Evolutionary conservation across 176 grass and related monocot genomes (phyloP).

Genomic region (Chloris gayana): DNA sequence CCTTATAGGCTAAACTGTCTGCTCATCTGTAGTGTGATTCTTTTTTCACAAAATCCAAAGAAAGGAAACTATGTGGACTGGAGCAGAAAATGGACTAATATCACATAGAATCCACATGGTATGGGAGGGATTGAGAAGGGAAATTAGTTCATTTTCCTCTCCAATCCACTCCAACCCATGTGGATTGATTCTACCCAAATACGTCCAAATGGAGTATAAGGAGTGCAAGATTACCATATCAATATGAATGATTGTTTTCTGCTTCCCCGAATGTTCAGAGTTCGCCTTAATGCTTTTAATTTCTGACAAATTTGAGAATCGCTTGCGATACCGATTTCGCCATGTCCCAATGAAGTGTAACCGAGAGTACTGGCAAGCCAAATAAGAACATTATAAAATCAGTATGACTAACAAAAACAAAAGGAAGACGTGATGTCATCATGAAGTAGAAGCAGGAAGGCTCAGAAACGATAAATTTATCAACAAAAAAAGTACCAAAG

Average conservation of each 20-base stretch:
- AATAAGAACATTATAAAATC: constrained; percentile 26
- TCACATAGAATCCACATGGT: not conserved
- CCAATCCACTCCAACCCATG: not conserved
- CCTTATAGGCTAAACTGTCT: constrained; percentile 18
- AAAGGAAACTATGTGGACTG: too few relatives aligned
- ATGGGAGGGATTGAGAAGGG: too few relatives aligned
- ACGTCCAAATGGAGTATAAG: constrained; percentile 19
- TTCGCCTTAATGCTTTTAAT: constrained; percentile 53
- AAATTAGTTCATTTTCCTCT: not conserved
- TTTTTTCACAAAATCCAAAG: constrained; percentile 1
- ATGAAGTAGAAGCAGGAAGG: constrained; percentile 28
- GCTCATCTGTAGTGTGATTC: not conserved
- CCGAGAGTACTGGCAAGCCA: constrained; percentile 67
- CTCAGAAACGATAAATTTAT: constrained; percentile 7
- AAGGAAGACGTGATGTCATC: not conserved
- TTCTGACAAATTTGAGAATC: constrained; percentile 63
- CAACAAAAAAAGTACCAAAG: constrained; percentile 1
- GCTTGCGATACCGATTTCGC: constrained; percentile 88
- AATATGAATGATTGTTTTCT: constrained; percentile 80
- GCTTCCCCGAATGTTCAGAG: constrained; percentile 40
- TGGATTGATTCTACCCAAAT: not conserved
- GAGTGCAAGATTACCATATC: constrained; percentile 79
- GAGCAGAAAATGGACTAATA: too few relatives aligned
- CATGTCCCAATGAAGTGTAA: constrained; percentile 99
- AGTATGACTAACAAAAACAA: not conserved